Percentiles rank a stretch among this genome's conserved stretches.
phyloP scores from a whole-genome alignment of 768 basidiomycete genomes.

The Mycena vitilis region DNA sequence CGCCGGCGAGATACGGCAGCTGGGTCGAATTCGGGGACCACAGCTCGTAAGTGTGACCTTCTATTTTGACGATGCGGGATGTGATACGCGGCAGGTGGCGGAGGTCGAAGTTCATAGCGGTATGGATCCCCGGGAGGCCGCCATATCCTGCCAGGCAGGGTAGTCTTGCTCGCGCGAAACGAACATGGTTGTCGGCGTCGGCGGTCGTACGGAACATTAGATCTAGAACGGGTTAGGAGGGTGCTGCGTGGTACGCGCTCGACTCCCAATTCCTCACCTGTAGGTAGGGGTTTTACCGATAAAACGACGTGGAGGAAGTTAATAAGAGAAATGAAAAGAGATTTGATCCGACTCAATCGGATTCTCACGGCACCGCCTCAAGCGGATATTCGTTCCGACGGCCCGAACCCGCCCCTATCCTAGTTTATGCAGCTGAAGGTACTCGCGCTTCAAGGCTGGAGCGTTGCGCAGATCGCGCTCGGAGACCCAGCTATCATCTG shows the following conservation, averaged over 20 bases:
- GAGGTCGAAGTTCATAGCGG: conserved; percentile 6
- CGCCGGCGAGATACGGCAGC: background rate
- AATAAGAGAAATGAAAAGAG: background rate
- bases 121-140: background rate
- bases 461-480: conserved; percentile 24
- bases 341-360: background rate
- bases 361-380: background rate
- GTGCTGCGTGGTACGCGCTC: too few species aligned
- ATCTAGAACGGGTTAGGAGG: too few species aligned
- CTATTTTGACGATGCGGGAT: background rate
- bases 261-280: too few species aligned
- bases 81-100: too few species aligned
- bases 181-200: too few species aligned
- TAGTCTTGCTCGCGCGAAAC: background rate
- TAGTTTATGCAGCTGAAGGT: background rate
- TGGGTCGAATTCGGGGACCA: conserved; percentile 2
- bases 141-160: background rate
- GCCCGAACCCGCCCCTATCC: background rate
- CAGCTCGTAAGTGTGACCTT: background rate
- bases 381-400: background rate
- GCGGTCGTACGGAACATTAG: too few species aligned
- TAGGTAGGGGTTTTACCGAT: too few species aligned
- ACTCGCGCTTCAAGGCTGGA: conserved; percentile 20
- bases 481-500: conserved; percentile 24
- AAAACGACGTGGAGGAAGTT: background rate